A percentile compares a stretch with the other conserved stretches of the same genome.
Evolutionary conservation across 495 filamentous ascomycete species (phyloP).

Genomic region (Neurospora terricola): DNA sequence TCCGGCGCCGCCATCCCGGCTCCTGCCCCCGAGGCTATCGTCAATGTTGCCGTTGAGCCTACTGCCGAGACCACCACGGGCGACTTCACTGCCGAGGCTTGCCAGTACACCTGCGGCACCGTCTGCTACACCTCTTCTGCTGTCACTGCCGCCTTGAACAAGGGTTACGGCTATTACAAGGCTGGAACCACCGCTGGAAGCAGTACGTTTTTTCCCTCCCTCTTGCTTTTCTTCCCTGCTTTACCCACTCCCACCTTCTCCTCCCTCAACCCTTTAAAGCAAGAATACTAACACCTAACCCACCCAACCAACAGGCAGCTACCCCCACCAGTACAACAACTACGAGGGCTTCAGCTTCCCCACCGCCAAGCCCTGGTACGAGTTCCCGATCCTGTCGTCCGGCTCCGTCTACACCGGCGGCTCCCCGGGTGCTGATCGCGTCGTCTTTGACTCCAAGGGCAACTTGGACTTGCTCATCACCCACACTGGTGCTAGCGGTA

Average conservation of each 20-base stretch:
- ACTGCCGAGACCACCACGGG: constrained; percentile 12
- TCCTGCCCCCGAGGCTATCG: constrained; percentile 20
- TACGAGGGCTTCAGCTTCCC: constrained; percentile 64
- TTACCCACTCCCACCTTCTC: not conserved
- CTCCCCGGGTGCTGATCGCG: constrained; percentile 59
- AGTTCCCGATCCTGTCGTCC: constrained; percentile 56
- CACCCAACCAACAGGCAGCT: constrained; percentile 28
- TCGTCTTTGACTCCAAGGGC: constrained; percentile 50
- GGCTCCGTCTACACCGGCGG: constrained; percentile 49
- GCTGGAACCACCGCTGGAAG: constrained; percentile 30
- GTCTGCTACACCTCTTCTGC: constrained; percentile 27
- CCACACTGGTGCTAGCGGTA: constrained; percentile 56
- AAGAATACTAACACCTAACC: not conserved
- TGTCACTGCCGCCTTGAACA: constrained; percentile 39
- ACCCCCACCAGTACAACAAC: constrained; percentile 67
- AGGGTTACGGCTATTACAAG: constrained; percentile 40
- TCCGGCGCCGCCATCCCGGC: constrained; percentile 19
- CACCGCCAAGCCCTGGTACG: constrained; percentile 48
- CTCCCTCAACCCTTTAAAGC: not conserved
- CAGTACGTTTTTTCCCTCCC: constrained; percentile 17
- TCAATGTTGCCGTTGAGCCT: not conserved
- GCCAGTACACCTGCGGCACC: constrained; percentile 27
- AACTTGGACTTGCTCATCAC: constrained; percentile 52
- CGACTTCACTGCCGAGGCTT: constrained; percentile 18
- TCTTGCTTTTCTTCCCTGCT: not conserved